Evolutionary conservation across 2,329 filamentous ascomycete genomes (phyloP), one percentile per base, ranked within the genome.

Genomic region (Xylaria sp.): DNA sequence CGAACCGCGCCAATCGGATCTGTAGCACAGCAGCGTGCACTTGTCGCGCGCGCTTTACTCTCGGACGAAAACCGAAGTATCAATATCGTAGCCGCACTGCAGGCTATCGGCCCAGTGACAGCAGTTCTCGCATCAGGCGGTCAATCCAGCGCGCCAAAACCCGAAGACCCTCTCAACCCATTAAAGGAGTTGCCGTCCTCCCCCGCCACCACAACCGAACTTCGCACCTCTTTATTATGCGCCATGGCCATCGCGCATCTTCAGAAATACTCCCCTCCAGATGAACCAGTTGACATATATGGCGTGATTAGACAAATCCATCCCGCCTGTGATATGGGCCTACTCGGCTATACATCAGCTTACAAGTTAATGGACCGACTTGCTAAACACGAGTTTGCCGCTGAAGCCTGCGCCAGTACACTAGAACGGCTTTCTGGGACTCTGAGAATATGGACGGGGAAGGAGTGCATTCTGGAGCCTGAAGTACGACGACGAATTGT

Each of bases 1-100:
- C 84, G 85, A 60, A 85, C 87, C 7, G 91, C 93, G 0, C 94
- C 94, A 0, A 87, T 90, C 37, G 90, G 90, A 11, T 96, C 92
- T 1, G 86, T 87, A 21, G 89, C 91, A 15, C 85, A 87, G 63
- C 78, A 84, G 15, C 85, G 86, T 33, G 85, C 85, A 21, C 77
- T 87, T 2, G 80, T 88, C 31, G 83, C 86, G 3, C 83, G 83
- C 21, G 85, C 87, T 3, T 78, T 88, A 17, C 75, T 89, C 15
- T 74, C 82, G 25, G 77, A 84, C 25, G 79, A 84, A 67, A 81
- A 81, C 58, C 83, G 85, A 41, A 83, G 81, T 40, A 75, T 78
- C 38, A 84, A 83, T 67, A 88, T 89, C 51, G 83, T 83, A 37
- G 77, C 80, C 4, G 85, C 85, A 9, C 73, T 87, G 27, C 77